phyloP scores from a whole-genome alignment of 208 protist species.

The Naegleria lovaniensis region DNA sequence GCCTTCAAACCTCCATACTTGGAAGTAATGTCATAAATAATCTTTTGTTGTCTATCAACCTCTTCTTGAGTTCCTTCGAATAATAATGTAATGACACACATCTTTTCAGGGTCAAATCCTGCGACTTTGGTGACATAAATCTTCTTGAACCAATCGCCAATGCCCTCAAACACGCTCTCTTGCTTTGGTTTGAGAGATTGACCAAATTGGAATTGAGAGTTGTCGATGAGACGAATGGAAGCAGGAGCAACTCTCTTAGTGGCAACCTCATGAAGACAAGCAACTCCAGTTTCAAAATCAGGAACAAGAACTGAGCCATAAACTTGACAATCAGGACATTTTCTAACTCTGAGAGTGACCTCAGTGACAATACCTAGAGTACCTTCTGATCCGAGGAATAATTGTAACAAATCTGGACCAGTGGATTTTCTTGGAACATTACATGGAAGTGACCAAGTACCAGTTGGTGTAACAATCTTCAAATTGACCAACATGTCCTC shows the following conservation, averaged over 20 bases:
- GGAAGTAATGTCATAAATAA: conserved; percentile 31
- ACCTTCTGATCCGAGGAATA: conserved; percentile 82
- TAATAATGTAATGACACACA: conserved; percentile 39
- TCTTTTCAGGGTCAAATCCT: conserved; percentile 39
- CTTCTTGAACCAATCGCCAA: conserved; percentile 31
- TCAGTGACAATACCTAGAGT: conserved; percentile 85
- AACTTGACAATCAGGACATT: conserved; percentile 63
- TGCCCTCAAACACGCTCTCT: not conserved
- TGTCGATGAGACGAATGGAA: conserved; percentile 50
- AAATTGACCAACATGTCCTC: conserved; percentile 81
- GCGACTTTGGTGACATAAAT: conserved; percentile 31
- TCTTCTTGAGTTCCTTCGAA: conserved; percentile 43
- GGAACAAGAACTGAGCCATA: conserved; percentile 51
- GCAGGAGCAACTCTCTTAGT: conserved; percentile 33
- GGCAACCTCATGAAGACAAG: conserved; percentile 45
- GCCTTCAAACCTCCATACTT: conserved; percentile 31
- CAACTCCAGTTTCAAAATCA: conserved; percentile 47
- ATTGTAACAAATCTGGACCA: conserved; percentile 75
- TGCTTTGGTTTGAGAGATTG: conserved; percentile 44
- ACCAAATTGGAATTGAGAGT: conserved; percentile 47
- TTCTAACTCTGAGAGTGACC: conserved; percentile 74
- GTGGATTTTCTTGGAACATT: conserved; percentile 63
- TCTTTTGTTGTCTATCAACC: conserved; percentile 32
- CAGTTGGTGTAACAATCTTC: conserved; percentile 78
- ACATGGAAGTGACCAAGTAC: conserved; percentile 64